Evolutionary conservation across 129 eudicot species (phyloP), one percentile per base, ranked within the genome.

Genomic region (Helichrysum umbraculigerum): DNA sequence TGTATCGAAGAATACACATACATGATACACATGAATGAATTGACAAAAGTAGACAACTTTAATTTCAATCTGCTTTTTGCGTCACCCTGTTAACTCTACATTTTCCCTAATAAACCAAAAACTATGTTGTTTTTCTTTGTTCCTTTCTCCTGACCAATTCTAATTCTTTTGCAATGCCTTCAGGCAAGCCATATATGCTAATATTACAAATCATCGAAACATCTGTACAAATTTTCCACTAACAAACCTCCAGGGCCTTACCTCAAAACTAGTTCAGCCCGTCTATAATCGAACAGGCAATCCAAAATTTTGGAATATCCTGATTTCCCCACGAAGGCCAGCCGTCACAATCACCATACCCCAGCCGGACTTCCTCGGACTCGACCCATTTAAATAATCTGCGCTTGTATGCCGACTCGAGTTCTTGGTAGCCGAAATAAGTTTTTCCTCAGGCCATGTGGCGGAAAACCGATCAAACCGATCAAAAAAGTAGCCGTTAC

Each of bases 391-490:
- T 8, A 88, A 66, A 74, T 82, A 82, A 73, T 94, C 99, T 72
- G 71, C 86, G 74, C 92, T 85, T 6, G 74, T 81, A 63, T 77
- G 86, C 14, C 87, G 84, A 44, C 96, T 85, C 4, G 78, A 83
- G 71, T 79, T 85, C 83, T 80, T 90, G 41, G 86, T 62, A 63
- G 90, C 81, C 20, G 76, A 65, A 25, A 85, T 39, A 60, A 94
- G 96, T 70, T 94, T 94, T 74, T 94, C 99, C 82, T 94, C 99
- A 0, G 99, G 99, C 99, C 99, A 94, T 32, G 99, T 94, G 11
- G 92, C 90, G 17, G 98, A 88, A 50, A 91, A 79, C 76, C 90
- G 91, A 75, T 94, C 97, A 50, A 91, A 79, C 76, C 90, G 91
- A 75, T 94, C 97, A 57, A 94, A 94, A 69, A 91, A 85, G 73